phyloP scores from a whole-genome alignment of 768 basidiomycete species.

The Suillus plorans region DNA sequence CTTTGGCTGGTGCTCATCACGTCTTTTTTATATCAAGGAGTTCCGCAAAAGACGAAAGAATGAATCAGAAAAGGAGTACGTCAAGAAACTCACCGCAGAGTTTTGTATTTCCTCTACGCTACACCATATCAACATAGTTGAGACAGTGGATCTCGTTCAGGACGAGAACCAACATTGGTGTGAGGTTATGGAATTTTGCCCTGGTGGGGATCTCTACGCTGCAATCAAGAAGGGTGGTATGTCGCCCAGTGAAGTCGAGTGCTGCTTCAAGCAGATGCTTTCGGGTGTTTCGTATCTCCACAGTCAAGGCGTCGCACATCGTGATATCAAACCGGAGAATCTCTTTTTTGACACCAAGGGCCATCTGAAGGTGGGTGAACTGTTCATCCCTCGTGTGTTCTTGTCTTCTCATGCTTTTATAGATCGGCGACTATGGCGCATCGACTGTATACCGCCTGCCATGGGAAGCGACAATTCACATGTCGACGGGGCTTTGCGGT shows the following conservation, averaged over 20 bases:
- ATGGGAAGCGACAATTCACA: conserved; percentile 96
- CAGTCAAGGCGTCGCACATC: conserved; percentile 94
- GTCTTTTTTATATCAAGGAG: conserved; percentile 56
- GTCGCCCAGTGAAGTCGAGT: conserved; percentile 91
- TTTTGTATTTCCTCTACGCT: conserved; percentile 98
- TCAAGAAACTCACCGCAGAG: conserved; percentile 99
- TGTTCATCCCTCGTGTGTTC: neutral
- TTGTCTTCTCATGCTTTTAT: conserved; percentile 17
- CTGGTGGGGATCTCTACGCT: conserved; percentile 96
- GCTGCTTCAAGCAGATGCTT: conserved; percentile 96
- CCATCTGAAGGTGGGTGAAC: conserved; percentile 77
- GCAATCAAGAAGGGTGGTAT: conserved; percentile 98
- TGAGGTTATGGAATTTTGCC: conserved; percentile 99
- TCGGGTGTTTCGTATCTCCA: conserved; percentile 89
- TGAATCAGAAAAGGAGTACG: conserved; percentile 98
- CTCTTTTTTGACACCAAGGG: conserved; percentile 90
- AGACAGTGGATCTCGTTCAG: conserved; percentile 99
- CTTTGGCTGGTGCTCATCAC: neutral
- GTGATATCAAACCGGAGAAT: conserved; percentile 98
- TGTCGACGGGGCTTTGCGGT: conserved; percentile 96
- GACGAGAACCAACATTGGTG: conserved; percentile 97
- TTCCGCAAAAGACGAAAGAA: conserved; percentile 98
- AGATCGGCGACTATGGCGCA: conserved; percentile 99
- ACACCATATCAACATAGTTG: conserved; percentile 92
- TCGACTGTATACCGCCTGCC: conserved; percentile 99